phyloP scores from a whole-genome alignment of 2,329 filamentous ascomycete species.

The Fusarium siculi region DNA sequence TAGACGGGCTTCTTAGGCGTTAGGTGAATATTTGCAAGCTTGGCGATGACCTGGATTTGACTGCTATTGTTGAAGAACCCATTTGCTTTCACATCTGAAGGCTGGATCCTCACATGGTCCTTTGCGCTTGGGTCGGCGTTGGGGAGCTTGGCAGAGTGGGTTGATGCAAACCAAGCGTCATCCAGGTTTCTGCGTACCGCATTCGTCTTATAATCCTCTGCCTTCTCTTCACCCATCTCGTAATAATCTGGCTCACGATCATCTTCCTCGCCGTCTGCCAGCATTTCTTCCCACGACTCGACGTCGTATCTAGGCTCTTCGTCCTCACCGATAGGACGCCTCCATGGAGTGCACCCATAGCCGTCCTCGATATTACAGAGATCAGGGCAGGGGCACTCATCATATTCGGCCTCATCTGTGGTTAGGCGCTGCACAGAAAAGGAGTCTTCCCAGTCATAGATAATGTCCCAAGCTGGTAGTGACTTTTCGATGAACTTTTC shows the following conservation, averaged over 20 bases:
- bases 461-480: neutral
- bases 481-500: neutral
- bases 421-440: neutral
- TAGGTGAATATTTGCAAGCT: slow-evolving; percentile 10
- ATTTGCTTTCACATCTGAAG: neutral
- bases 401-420: neutral
- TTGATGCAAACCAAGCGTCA: neutral
- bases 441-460: neutral
- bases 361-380: neutral
- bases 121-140: neutral
- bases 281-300: neutral
- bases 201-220: neutral
- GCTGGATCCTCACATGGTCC: neutral
- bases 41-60: slow-evolving; percentile 2
- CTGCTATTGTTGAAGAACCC: neutral
- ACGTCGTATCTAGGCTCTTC: neutral
- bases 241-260: neutral
- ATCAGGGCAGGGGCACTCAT: neutral
- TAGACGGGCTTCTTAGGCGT: neutral
- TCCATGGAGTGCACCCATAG: neutral
- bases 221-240: neutral
- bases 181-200: neutral
- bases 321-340: neutral
- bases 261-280: neutral
- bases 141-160: neutral